A percentile compares a stretch with the other conserved stretches of the same genome.
Conservation (phyloP, 371 early-diverging fungal species). For the Mucor racemosus region DNA sequence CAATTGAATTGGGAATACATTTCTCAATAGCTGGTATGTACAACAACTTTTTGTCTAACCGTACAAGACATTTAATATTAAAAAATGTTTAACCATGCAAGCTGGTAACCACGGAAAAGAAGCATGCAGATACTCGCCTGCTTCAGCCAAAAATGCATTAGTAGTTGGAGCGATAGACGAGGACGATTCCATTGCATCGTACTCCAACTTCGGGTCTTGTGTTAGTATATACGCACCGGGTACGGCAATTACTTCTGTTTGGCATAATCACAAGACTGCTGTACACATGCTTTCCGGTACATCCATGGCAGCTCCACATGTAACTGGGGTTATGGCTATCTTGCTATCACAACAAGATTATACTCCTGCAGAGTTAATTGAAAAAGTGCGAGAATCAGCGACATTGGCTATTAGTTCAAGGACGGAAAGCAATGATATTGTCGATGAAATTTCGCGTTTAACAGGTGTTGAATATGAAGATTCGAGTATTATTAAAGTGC, state of each 20-base stretch:
- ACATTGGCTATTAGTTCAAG: conserved; percentile 7
- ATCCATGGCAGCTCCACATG: conserved; percentile 74
- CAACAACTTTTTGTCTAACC: neutral
- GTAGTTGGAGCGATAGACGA: conserved; percentile 86
- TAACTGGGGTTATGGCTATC: conserved; percentile 48
- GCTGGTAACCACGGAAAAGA: conserved; percentile 65
- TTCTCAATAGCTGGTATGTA: conserved; percentile 52
- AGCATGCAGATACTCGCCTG: conserved; percentile 88
- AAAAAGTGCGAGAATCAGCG: conserved; percentile 6
- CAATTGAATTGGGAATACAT: conserved; percentile 54
- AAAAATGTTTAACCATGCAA: neutral
- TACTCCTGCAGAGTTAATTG: conserved; percentile 31
- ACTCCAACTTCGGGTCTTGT: conserved; percentile 77
- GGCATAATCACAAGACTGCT: conserved; percentile 39
- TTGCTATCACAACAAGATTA: conserved; percentile 36
- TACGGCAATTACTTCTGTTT: conserved; percentile 71
- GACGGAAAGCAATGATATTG: neutral
- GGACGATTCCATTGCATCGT: conserved; percentile 69
- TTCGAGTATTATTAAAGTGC: conserved; percentile 6
- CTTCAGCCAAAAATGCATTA: conserved; percentile 73
- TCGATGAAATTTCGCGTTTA: conserved; percentile 7
- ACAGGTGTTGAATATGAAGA: neutral
- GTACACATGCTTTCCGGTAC: conserved; percentile 64
- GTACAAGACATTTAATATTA: neutral
- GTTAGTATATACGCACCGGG: conserved; percentile 81